Conservation (phyloP, 2,329 filamentous ascomycete genomes). For the Aurifilum marmelostoma region DNA sequence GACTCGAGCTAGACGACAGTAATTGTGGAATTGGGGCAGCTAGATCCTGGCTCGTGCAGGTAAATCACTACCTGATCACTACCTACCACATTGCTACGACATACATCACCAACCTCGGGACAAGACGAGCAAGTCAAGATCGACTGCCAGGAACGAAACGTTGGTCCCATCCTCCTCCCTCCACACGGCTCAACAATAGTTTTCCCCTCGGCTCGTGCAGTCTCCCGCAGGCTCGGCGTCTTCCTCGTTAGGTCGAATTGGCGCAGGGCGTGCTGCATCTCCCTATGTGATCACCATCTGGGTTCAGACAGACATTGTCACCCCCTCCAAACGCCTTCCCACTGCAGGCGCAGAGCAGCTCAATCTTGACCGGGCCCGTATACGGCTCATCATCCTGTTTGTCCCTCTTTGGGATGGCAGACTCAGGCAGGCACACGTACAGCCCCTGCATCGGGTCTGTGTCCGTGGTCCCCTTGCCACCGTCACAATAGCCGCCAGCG, state of each 20-base stretch:
- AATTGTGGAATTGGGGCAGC: background rate
- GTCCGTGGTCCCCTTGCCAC: conserved; percentile 20
- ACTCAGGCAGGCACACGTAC: conserved; percentile 25
- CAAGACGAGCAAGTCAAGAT: background rate
- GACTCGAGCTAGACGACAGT: too few relatives aligned
- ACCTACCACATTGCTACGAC: background rate
- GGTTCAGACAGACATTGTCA: conserved; percentile 27
- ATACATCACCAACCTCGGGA: background rate
- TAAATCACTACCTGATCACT: background rate
- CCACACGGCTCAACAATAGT: background rate
- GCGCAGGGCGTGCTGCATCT: conserved; percentile 25
- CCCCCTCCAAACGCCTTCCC: conserved; percentile 19
- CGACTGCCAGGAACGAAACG: background rate
- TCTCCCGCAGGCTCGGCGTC: background rate
- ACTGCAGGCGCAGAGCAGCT: conserved; percentile 29
- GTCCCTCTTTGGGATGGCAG: conserved; percentile 21
- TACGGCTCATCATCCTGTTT: conserved; percentile 19
- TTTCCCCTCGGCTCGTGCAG: background rate
- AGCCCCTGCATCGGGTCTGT: conserved; percentile 27
- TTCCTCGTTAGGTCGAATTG: conserved; percentile 10
- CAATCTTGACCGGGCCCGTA: conserved; percentile 27
- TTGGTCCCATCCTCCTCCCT: background rate
- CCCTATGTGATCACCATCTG: conserved; percentile 26
- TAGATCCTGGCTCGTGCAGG: background rate
- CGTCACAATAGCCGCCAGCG: conserved; percentile 23